Evolutionary conservation across 768 basidiomycete genomes (phyloP), one percentile per base, ranked within the genome.

Genomic region (Serendipita indica): DNA sequence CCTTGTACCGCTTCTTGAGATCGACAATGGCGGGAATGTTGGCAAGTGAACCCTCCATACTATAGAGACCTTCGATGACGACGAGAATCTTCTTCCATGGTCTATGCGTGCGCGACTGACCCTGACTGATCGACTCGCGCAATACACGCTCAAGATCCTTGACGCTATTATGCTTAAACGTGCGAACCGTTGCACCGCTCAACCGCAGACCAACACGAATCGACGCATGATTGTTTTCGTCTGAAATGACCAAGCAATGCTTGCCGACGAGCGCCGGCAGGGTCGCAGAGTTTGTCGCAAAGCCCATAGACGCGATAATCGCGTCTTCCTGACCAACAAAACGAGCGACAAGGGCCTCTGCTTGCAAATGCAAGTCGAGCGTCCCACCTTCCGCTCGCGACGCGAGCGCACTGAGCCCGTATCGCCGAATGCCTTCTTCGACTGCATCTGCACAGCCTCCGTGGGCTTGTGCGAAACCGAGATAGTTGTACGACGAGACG

Each of bases 121-220:
- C 96, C 70, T 99, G 96, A 65, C 86, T 89, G 72, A 99, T 93
- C 25, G 82, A 83, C 70, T 99, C 96, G 39, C 83, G 77, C 66
- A 99, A 72, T 12, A 98, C 67, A 3, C 72, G 68, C 70, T 98
- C 94, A 58, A 99, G 72, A 52, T 75, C 81, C 37, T 74, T 69
- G 85, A 97, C 88, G 69, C 98, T 82, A 67, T 99, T 98, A 69
- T 99, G 96, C 77, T 93, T 94, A 83, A 89, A 99, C 79, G 83
- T 86, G 49, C 92, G 76, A 3, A 98, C 84, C 62, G 82, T 79
- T 0, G 93, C 92, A 16, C 92, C 90, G 58, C 86, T 89, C 37
- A 93, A 71, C 41, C 94, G 79, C 3, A 88, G 85, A 61, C 96
- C 96, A 65, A 89, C 89, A 18, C 94, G 84, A 64, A 99, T 96